Evolutionary conservation across 805 yeast genomes (phyloP), one percentile per base, ranked within the genome.

Genomic region (Maudiozyma barnettii): DNA sequence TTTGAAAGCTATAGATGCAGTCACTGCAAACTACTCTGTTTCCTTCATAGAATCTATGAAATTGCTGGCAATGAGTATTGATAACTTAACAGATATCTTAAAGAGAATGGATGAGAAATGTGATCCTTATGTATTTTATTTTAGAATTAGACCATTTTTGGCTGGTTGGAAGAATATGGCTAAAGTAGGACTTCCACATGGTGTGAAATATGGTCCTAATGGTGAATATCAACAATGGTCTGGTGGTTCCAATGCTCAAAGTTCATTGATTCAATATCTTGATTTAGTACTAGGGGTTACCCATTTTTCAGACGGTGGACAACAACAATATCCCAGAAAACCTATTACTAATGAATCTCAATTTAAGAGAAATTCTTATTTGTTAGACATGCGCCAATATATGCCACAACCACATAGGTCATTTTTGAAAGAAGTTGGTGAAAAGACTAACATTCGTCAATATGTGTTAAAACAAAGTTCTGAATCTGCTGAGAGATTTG

Each of bases 101-200:
- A 78, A 82, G 77, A 75, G 77, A 55, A 84, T 90, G 93, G 89
- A 85, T 59, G 95, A 90, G 54, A 84, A 84, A 84, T 87, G 96
- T 65, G 96, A 89, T 60, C 97, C 98, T 2, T 95, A 88, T 61
- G 81, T 84, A 4, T 90, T 91, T 63, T 90, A 86, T 65, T 85
- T 76, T 69, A 76, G 91, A 50, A 75, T 90, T 41, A 75, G 98
- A 59, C 97, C 97, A 0, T 90, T 77, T 57, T 69, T 91, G 53
- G 96, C 96, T 0, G 98, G 97, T 2, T 91, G 96, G 95, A 81
- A 81, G 60, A 86, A 86, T 59, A 90, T 91, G 96, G 78, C 77
- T 22, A 87, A 79, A 47, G 89, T 82, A 1, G 97, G 97, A 0
- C 72, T 90, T 49, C 80, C 81, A 13, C 65, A 80, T 49, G 98